phyloP scores from a whole-genome alignment of 257 asterid species.

The Capsicum rhomboideum region DNA sequence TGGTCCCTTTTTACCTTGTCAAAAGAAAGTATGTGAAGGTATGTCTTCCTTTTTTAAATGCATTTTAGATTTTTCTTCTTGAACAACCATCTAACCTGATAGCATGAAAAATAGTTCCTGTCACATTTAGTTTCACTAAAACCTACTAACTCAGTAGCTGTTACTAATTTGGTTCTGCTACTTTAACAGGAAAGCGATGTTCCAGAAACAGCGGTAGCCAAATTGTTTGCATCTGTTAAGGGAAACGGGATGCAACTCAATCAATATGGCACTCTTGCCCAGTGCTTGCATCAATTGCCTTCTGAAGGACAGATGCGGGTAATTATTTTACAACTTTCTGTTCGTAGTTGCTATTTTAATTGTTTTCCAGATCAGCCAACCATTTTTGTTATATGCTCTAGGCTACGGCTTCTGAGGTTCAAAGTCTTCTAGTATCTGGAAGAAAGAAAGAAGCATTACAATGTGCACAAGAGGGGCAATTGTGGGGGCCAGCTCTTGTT shows the following conservation, averaged over 20 bases:
- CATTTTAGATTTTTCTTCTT: background rate
- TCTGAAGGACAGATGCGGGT: slow-evolving; percentile 91
- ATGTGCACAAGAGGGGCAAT: slow-evolving; percentile 91
- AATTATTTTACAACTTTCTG: background rate
- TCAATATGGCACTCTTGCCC: slow-evolving; percentile 51
- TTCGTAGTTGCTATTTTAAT: background rate
- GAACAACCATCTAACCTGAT: background rate
- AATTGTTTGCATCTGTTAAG: slow-evolving; percentile 72
- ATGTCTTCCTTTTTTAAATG: background rate
- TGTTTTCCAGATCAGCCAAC: background rate
- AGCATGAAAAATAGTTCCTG: background rate
- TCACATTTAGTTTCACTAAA: background rate
- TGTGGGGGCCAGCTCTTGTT: slow-evolving; percentile 98
- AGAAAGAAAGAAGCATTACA: slow-evolving; percentile 88
- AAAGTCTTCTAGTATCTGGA: slow-evolving; percentile 86
- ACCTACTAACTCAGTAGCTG: background rate
- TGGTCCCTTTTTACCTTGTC: background rate
- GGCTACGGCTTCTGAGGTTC: slow-evolving; percentile 86
- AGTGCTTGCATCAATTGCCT: slow-evolving; percentile 81
- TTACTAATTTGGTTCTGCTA: background rate
- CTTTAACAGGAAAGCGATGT: slow-evolving; percentile 61
- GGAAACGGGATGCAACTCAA: slow-evolving; percentile 36
- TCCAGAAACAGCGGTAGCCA: slow-evolving; percentile 85
- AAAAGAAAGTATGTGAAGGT: background rate
- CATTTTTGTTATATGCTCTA: slow-evolving; percentile 12